These are phyloP conservation scores for Emiliania huxleyi DNA, from an alignment of 78 protist genomes.

Conservation along the genomic window DNA sequence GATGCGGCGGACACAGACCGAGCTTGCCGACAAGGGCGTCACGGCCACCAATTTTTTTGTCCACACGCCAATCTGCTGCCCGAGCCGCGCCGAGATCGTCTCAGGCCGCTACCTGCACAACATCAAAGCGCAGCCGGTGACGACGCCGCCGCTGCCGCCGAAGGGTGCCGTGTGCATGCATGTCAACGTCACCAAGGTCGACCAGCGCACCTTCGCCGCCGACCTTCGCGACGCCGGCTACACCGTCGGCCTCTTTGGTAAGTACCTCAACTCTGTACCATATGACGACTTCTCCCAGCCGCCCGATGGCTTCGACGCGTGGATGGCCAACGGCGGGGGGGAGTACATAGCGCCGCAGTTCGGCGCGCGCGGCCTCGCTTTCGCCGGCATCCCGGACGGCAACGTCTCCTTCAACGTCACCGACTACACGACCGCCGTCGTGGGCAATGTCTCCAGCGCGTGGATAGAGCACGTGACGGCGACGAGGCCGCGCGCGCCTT, in stretches of 20 bases:
- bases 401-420: neutral
- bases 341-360: neutral
- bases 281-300: too few species aligned
- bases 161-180: neutral
- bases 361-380: neutral
- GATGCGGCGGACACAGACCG: neutral
- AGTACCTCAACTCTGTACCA: neutral
- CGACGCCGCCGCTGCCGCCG: neutral
- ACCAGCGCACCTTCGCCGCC: neutral
- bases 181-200: neutral
- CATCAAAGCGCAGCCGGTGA: neutral
- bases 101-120: neutral
- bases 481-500: neutral
- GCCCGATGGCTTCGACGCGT: neutral
- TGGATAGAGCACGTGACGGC: neutral
- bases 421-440: neutral
- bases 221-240: neutral
- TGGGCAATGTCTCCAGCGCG: neutral
- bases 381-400: neutral
- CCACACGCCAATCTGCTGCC: neutral
- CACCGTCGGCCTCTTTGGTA: neutral
- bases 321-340: neutral
- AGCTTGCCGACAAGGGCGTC: neutral
- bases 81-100: too few species aligned
- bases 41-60: neutral